phyloP scores from a whole-genome alignment of 1,284 basidiomycete genomes.

The Lentinula novae-zelandiae region DNA sequence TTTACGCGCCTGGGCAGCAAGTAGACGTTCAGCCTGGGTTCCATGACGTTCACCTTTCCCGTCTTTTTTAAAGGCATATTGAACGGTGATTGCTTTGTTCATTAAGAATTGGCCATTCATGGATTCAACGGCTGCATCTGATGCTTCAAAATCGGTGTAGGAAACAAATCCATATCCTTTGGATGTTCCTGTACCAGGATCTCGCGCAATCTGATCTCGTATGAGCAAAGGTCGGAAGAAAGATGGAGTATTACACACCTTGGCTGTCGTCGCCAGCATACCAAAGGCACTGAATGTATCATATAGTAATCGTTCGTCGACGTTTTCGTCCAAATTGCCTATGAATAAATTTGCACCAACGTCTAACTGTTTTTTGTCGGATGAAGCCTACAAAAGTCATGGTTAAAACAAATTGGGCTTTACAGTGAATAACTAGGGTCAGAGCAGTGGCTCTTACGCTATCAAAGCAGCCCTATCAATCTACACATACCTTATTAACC shows the following conservation, averaged over 20 bases:
- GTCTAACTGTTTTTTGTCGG: constrained; percentile 96
- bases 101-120: constrained; percentile 98
- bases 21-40: constrained; percentile 89
- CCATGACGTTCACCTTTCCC: constrained; percentile 97
- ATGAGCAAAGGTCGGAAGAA: constrained; percentile 12
- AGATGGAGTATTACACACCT: constrained; percentile 52
- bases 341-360: constrained; percentile 98
- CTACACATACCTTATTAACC: constrained; percentile 85
- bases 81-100: constrained; percentile 95
- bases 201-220: constrained; percentile 76
- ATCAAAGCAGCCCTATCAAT: background rate
- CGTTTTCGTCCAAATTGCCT: constrained; percentile 90
- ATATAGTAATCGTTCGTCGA: constrained; percentile 90
- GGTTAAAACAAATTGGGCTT: background rate
- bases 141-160: constrained; percentile 96
- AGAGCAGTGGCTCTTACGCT: background rate
- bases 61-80: constrained; percentile 99
- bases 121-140: constrained; percentile 93
- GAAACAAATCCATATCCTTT: constrained; percentile 98
- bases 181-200: constrained; percentile 79
- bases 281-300: constrained; percentile 97
- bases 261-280: constrained; percentile 89
- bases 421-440: background rate
- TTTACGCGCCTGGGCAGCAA: constrained; percentile 93
- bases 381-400: constrained; percentile 62